phyloP scores from a whole-genome alignment of 1,284 basidiomycete species.

The Earliella scabrosa region DNA sequence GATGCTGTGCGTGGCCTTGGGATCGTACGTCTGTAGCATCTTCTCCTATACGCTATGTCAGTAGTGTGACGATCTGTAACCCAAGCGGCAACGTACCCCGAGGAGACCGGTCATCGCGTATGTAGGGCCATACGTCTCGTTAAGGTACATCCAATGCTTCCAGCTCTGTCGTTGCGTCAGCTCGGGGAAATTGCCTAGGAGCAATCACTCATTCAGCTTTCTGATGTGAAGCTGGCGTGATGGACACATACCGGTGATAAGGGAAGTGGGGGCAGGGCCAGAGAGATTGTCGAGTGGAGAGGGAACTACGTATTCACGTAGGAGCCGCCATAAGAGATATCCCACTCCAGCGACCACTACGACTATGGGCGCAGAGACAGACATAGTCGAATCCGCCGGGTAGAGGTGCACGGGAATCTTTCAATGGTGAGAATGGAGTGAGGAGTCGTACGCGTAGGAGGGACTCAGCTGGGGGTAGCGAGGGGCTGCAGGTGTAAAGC shows the following conservation, averaged over 20 bases:
- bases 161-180: conserved; percentile 14
- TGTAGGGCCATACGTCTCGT: conserved; percentile 25
- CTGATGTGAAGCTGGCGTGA: too few relatives aligned
- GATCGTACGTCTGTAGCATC: conserved; percentile 26
- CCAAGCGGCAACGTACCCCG: background rate
- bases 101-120: conserved; percentile 14
- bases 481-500: too few relatives aligned
- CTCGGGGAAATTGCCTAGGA: conserved; percentile 17
- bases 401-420: too few relatives aligned
- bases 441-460: too few relatives aligned
- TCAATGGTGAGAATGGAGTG: too few relatives aligned
- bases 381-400: too few relatives aligned
- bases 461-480: too few relatives aligned
- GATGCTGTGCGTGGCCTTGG: conserved; percentile 30
- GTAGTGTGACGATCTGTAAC: background rate
- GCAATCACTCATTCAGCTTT: background rate
- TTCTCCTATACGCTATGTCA: conserved; percentile 18
- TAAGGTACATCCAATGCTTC: conserved; percentile 15
- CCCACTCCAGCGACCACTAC: too few relatives aligned
- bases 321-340: background rate
- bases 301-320: background rate
- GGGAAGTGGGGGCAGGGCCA: conserved; percentile 3
- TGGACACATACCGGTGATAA: background rate
- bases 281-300: conserved; percentile 14
- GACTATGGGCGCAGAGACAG: too few relatives aligned